Base-by-base conservation (phyloP, 345 rosid species). In the Camelina sativa region DNA sequence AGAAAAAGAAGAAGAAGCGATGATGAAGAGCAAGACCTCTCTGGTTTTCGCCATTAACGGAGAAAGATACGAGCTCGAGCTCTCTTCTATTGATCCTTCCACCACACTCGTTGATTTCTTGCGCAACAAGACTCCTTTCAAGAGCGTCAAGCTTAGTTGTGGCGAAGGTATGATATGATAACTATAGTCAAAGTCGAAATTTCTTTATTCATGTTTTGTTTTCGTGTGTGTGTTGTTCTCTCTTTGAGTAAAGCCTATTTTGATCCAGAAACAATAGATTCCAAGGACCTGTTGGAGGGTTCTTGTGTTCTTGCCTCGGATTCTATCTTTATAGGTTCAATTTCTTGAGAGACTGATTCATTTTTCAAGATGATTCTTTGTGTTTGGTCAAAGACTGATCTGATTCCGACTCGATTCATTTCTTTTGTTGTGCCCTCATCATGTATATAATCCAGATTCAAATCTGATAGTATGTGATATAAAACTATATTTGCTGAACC, bases 121-220 rank as follows among this genome's bases (percentile, higher is more conserved):
- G 82, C 96, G 98, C 15, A 69, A 77, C 60, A 82, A 71, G 34
- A 87, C 98, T 65, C 82, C 76, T 34, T 88, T 91, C 84, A 94
- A 84, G 85, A 87, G 96, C 57, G 91, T 85, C 77, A 93, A 93
- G 89, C 98, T 89, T 43, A 76, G 96, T 46, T 93, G 97, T 51
- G 97, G 97, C 46, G 94, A 91, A 89, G 97, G 98, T 88, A 67
- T 11, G 46, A 25, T 20, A 20, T 38, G 3, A 22, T 75, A n/a
- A 1, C 38, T n/a, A 35, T 55, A 22, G 2, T 43, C 70, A 35
- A 7, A 46, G 8, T 25, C 32, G 5, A 0, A 17, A 1, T 28
- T 6, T 70, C 38, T 60, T 12, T 16, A 3, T 62, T 70, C 25
- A 6, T 53, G 34, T 60, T 59, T n/a, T 67, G 32, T 48, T 6